Base-by-base conservation (phyloP, 2,329 filamentous ascomycete species). In the Botrytis cinerea region DNA sequence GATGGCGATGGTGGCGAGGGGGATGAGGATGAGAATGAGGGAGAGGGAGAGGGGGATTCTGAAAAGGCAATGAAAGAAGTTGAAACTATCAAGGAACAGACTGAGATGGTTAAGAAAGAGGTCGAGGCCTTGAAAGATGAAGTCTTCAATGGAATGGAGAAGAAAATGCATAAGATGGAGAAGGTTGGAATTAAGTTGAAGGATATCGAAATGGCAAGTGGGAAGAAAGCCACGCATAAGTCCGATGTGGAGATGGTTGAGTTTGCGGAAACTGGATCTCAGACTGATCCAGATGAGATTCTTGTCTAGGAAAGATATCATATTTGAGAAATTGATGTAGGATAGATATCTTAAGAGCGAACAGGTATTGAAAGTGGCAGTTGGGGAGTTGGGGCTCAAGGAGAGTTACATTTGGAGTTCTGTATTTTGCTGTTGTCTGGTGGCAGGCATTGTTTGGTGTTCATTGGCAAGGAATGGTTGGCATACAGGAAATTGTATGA, bases 1-100 rank as follows among this genome's bases (percentile, higher is more conserved):
- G 75, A 73, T 51, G 46, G 20, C 5, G 63, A 45, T 64, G 43
- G 71, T 20, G 62, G 28, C 32, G 35, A 70, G n/a, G 40, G 18
- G 12, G 46, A 70, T 9, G 54, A 43, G n/a, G 51, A 45, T 7
- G 48, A 46, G 28, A 35, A 70, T 9, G 40, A 43, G 20, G 40
- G 38, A 2, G 48, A 46, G 28, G 48, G 14, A 10, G 43, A 12
- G 16, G 46, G 60, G 0, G 57, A 43, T 40, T 38, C 8, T 14
- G 71, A 70, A 20, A 54, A 57, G 16, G 38, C 14, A 16, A n/a
- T 18, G 14, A 38, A 57, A 12, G 70, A 66, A 54, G 46, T 54
- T 35, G 48, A 72, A n/a, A 28, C 28, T 3, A 59, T 40, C 7
- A 43, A 59, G n/a, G 43, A 40, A 28, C 64, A 67, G 45, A 48